Conservation (phyloP, 805 yeast species). For the Lipomyces yamadae region DNA sequence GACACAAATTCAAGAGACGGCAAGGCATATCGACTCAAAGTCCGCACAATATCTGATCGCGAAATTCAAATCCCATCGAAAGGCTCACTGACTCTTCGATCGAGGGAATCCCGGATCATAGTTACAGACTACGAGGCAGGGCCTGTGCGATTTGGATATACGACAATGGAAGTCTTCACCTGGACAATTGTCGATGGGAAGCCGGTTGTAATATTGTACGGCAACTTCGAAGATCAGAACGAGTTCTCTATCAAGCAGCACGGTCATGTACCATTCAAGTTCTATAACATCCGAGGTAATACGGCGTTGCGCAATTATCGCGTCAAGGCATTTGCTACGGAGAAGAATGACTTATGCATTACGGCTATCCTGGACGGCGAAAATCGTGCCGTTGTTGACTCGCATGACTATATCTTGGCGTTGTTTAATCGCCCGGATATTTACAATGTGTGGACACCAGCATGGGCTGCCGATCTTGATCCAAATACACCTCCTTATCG, state of each 20-base stretch:
- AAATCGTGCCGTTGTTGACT: slow-evolving; percentile 12
- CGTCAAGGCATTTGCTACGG: not conserved
- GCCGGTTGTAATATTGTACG: slow-evolving; percentile 28
- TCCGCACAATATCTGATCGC: slow-evolving; percentile 10
- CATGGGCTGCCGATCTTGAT: slow-evolving; percentile 17
- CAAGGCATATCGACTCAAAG: slow-evolving; percentile 11
- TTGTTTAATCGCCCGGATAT: slow-evolving; percentile 25
- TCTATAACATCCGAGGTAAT: slow-evolving; percentile 17
- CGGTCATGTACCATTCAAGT: slow-evolving; percentile 13
- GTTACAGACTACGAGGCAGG: slow-evolving; percentile 27
- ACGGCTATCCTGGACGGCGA: slow-evolving; percentile 19
- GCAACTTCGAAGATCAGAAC: slow-evolving; percentile 26
- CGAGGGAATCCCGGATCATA: slow-evolving; percentile 25
- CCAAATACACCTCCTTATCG: slow-evolving; percentile 16
- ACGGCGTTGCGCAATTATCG: not conserved
- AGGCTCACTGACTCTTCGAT: slow-evolving; percentile 16
- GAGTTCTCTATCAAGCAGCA: slow-evolving; percentile 14
- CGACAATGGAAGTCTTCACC: slow-evolving; percentile 29
- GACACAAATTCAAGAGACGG: slow-evolving; percentile 17
- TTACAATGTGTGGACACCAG: slow-evolving; percentile 31
- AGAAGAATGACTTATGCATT: slow-evolving; percentile 12
- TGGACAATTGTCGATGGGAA: slow-evolving; percentile 27
- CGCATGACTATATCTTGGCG: slow-evolving; percentile 17
- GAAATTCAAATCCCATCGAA: slow-evolving; percentile 12
- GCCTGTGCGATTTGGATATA: slow-evolving; percentile 15